Base-by-base conservation (phyloP, 495 filamentous ascomycete genomes). In the Bombardia bombarda region DNA sequence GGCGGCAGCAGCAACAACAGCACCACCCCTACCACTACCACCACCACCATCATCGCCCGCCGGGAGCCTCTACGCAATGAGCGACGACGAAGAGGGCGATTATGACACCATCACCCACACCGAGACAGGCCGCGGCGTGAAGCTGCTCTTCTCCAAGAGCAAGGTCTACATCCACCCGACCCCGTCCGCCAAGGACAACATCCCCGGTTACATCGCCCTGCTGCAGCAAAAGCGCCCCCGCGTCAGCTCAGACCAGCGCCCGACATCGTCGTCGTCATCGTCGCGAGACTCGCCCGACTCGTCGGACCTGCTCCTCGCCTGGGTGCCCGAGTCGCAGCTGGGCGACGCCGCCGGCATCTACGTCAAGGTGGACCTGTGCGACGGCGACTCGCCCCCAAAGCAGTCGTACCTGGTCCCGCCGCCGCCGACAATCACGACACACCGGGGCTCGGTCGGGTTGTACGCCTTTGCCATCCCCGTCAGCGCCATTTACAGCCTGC, bases 111-210 rank as follows among this genome's bases (percentile, higher is more conserved):
- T 98, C 62, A 87, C 87, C 8, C 87, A 93, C 60, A 80, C 81
- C 12, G 77, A 70, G 41, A 79, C 83, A 1, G 83, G 86, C 2
- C 77, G 80, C 46, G 90, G 92, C 5, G 93, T 98, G 32, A 98
- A 96, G 68, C 70, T 98, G n/a, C 68, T 98, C 20, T 96, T 82
- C 55, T 89, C 88, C 19, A 98, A 98, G 66, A 95, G 89, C 81
- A 98, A 98, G 72, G 87, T 98, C 58, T 98, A 97, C 57, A 80
- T 98, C n/a, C 92, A 98, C 63, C 92, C 93, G 1, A 90, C 87
- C 0, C 83, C 93, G 1, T 92, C 88, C 2, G 73, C 90, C 6
- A 92, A 86, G 69, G 93, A 98, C 65, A 98, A 98, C 48, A 90
- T 98, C 48, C 70, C 87, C n/a, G 92, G 92, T 17, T 98, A 93